Evolutionary conservation across 2,329 filamentous ascomycete genomes (phyloP).

Genomic region (Acarospora socialis): DNA sequence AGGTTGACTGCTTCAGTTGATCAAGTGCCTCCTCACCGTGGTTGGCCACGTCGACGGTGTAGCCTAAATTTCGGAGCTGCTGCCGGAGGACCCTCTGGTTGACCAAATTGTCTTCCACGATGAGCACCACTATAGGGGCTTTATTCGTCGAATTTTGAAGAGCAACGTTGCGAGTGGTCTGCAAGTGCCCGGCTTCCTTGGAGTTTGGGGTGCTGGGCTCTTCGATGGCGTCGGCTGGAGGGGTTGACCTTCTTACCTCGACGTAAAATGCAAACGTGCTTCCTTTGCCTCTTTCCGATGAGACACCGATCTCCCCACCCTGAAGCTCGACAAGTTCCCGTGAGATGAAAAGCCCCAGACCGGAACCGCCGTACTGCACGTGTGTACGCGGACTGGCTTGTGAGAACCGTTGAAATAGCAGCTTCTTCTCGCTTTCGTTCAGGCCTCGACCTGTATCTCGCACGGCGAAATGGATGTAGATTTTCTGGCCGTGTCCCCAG

Average conservation of each 20-base stretch:
- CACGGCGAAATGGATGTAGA: constrained; percentile 60
- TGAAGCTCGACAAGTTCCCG: constrained; percentile 62
- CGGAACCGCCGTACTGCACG: constrained; percentile 57
- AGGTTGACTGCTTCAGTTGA: constrained; percentile 19
- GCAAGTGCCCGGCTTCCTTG: neutral
- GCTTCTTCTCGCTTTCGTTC: constrained; percentile 48
- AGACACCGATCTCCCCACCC: constrained; percentile 63
- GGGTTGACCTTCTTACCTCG: constrained; percentile 46
- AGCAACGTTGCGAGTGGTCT: no score
- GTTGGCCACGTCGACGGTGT: constrained; percentile 22
- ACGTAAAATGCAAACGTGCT: constrained; percentile 69
- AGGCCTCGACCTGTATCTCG: constrained; percentile 57
- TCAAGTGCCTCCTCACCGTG: constrained; percentile 31
- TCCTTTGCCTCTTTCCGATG: constrained; percentile 50
- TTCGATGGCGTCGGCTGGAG: constrained; percentile 23
- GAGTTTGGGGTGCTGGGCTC: constrained; percentile 18
- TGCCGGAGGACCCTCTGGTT: constrained; percentile 27
- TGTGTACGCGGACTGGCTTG: constrained; percentile 56
- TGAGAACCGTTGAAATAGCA: constrained; percentile 54
- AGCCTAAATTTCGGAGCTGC: constrained; percentile 24
- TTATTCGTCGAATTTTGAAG: no score
- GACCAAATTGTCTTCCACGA: constrained; percentile 32
- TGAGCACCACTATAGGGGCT: no score
- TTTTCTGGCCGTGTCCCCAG: constrained; percentile 57
- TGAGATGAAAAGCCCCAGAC: constrained; percentile 61